Evolutionary conservation across 768 basidiomycete species (phyloP).

Genomic region (Tricholoma terreum): DNA sequence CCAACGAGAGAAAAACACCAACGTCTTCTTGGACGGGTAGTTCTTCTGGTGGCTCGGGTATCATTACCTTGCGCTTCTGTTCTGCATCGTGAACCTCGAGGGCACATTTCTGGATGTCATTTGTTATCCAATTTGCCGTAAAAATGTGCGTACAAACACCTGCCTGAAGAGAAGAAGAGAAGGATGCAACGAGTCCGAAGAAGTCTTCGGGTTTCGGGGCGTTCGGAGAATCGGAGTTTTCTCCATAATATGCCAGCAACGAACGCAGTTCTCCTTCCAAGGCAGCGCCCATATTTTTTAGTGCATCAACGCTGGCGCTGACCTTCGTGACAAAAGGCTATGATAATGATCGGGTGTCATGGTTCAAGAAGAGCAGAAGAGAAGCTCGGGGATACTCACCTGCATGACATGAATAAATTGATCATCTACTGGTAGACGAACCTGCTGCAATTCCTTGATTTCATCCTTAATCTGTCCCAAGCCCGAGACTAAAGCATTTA

Average conservation of each 20-base stretch:
- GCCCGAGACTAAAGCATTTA: conserved; percentile 55
- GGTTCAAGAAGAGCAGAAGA: neutral
- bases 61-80: conserved; percentile 28
- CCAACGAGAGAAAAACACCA: neutral
- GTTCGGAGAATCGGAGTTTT: conserved; percentile 60
- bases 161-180: conserved; percentile 72
- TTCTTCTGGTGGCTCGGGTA: conserved; percentile 21
- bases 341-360: neutral
- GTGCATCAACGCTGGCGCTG: conserved; percentile 53
- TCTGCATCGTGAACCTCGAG: conserved; percentile 59
- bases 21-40: conserved; percentile 21
- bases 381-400: conserved; percentile 31
- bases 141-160: conserved; percentile 7
- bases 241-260: conserved; percentile 74
- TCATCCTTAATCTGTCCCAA: conserved; percentile 57
- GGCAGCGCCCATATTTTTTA: conserved; percentile 55
- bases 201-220: conserved; percentile 78
- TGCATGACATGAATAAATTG: conserved; percentile 69
- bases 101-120: conserved; percentile 59
- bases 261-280: conserved; percentile 60
- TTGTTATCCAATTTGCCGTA: neutral
- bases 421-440: conserved; percentile 42
- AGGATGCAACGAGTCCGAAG: conserved; percentile 71
- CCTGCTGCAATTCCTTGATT: conserved; percentile 39
- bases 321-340: conserved; percentile 53